A percentile compares a stretch with the other conserved stretches of the same genome.
These are phyloP conservation scores for Phallus indusiatus DNA, from an alignment of 768 basidiomycete genomes.

Conservation along the genomic window DNA sequence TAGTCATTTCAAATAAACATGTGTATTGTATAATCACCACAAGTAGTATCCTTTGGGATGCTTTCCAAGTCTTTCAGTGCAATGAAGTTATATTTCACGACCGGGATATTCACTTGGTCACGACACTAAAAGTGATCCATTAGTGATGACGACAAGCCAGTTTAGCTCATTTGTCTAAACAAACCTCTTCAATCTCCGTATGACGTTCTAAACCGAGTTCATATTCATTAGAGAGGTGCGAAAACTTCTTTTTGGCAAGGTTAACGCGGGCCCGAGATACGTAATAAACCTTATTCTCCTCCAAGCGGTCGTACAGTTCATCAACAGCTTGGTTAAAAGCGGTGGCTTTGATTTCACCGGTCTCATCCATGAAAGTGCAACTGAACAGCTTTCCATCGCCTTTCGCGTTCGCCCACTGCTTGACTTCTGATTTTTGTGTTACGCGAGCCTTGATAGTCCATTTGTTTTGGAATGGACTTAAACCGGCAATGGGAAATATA, in stretches of 20 bases:
- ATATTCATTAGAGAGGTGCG: conserved; percentile 83
- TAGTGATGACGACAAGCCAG: conserved; percentile 2
- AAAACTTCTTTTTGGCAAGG: conserved; percentile 96
- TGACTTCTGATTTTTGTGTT: conserved; percentile 80
- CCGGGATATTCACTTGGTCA: conserved; percentile 67
- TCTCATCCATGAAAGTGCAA: conserved; percentile 89
- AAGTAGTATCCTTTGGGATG: conserved; percentile 68
- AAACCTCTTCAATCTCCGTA: conserved; percentile 79
- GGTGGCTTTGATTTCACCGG: conserved; percentile 85
- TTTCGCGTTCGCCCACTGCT: conserved; percentile 76
- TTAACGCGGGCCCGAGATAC: conserved; percentile 87
- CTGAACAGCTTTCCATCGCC: conserved; percentile 96
- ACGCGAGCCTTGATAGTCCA: conserved; percentile 98
- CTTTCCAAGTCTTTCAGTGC: conserved; percentile 51
- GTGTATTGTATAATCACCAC: conserved; percentile 43
- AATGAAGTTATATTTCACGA: conserved; percentile 77
- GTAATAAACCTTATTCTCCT: conserved; percentile 90
- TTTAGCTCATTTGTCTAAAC: conserved; percentile 11
- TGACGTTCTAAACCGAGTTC: conserved; percentile 79
- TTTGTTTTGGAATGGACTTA: conserved; percentile 95
- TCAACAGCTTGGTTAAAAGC: conserved; percentile 85
- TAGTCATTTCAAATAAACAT: neutral
- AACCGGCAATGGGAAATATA: conserved; percentile 81
- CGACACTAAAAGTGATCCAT: conserved; percentile 46
- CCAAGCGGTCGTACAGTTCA: conserved; percentile 69